Evolutionary conservation across 768 basidiomycete species (phyloP), one percentile per base, ranked within the genome.

Genomic region (Lentinula raphanica): DNA sequence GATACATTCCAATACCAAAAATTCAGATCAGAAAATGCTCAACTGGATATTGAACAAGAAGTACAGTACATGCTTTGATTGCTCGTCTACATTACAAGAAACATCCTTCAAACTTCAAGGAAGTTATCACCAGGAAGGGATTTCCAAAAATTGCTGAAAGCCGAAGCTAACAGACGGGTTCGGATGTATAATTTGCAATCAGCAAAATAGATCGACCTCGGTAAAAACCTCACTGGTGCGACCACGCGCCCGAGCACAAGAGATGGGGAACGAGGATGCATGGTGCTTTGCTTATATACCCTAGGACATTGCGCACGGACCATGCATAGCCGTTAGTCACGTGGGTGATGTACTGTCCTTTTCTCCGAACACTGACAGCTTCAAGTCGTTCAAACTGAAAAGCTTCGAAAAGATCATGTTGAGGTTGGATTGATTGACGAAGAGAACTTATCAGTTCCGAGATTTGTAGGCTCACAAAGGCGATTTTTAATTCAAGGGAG

Each of bases 101-200:
- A 23, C 23, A 19, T 21, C 39, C 31, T 29, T 56, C 39, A 56
- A 35, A 29, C 81, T 69, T 54, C 59, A 56, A 49, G 58, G 46
- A 58, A 48, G 32, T 62, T 60, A 51, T 74, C 74, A 70, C 61
- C 21, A 68, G 63, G 69, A 67, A 31, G 19, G 21, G 36, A 63
- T 62, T 85, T 82, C 83, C 90, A 92, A 92, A 92, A 92, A 91
- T 92, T 91, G 86, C 88, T 86, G 82, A 76, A 80, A 81, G 86
- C 87, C 86, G 77, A 88, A 90, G 87, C 87, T 79, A 71, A 84
- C 82, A 87, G 88, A 91, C 87, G 88, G 54, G 88, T 91, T 90
- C 88, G 90, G 90, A 92, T 92, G 88, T 89, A 81, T 90, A 91
- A 89, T 92, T 92, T 92, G 89, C 89, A 92, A 92, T 87, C 86